Base-by-base conservation (phyloP, 164 flowering plant species). In the Vitis riparia region DNA sequence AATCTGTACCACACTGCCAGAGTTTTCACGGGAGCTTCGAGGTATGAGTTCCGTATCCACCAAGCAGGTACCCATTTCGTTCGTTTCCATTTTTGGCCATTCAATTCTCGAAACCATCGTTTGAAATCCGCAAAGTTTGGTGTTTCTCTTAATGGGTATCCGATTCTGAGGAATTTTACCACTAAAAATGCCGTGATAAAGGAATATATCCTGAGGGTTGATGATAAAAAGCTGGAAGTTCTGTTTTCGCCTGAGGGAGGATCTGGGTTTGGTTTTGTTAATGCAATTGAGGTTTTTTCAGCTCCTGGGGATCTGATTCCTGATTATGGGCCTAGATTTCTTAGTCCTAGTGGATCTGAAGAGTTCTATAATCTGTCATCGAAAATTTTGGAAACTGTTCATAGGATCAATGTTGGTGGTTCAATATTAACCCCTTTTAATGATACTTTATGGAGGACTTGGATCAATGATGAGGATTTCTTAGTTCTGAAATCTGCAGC, bases 401-500 rank as follows among this genome's bases (percentile, higher is more conserved):
- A 80, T 64, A 82, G 97, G 81, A 77, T 90, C 55, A 92, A 92
- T 71, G 94, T 91, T 48, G 98, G 98, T 10, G 98, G 98, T 23
- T 23, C 68, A 5, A 79, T 73, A 19, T 23, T 93, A 58, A 85
- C 91, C 0, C 88, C 93, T 12, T 85, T 80, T 32, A 89, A 88
- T 73, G 98, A 93, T 69, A 91, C 90, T 11, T 68, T 91, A 9
- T 87, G 98, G 90, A 86, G 97, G 73, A 84, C 78, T 72, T 93
- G 98, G 98, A 66, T 85, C 14, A 89, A 92, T 8, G 98, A 93
- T 78, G 89, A 83, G 7, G 79, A 75, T 44, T 93, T 65, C 78
- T 81, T 91, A 8, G 76, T 79, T 13, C 51, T 81, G 32, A 77
- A 83, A 63, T 63, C 79, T 14, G 85, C 96, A 16, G 95, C 96